Evolutionary conservation across 1,139 yeast genomes (phyloP), one percentile per base, ranked within the genome.

Genomic region (Blastobotrys malaysiensis): DNA sequence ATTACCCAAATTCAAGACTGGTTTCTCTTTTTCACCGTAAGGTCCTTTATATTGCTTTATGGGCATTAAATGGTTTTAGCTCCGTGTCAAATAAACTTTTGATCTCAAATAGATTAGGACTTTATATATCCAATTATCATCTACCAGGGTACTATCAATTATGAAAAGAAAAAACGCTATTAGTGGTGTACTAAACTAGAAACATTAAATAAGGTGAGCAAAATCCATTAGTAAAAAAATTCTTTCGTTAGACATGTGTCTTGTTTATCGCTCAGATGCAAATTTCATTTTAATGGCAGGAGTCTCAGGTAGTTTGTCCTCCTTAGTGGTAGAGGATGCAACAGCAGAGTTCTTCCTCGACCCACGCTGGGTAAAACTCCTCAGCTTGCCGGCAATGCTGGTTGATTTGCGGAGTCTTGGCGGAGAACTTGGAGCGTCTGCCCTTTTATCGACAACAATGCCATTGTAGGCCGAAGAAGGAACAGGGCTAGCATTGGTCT

Each of bases 251-350:
- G 39, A n/a, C 16, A 11, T 31, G 7, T 13, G 39, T 2, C 3
- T n/a, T n/a, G n/a, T 31, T 31, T 44, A 48, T 24, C 46, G 24
- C 50, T 59, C 62, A 14, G 59, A 49, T 26, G 59, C 62, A 48
- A 59, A 59, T 31, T 55, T 53, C 60, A 59, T 58, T 18, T 48
- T 52, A 18, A 59, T 59, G 21, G 54, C 19, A 1, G 62, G 62
- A 16, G 53, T 55, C 48, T 27, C 20, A 27, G 53, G 51, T 3
- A 20, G 11, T 44, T 43, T n/a, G 9, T 45, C 44, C 44, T 31
- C n/a, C 39, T 43, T 20, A 43, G 22, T 9, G 14, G 21, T n/a
- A 20, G 49, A 6, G 14, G 53, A 18, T 13, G 46, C 22, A 16
- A 27, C 36, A 19, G 16, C 19, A 2, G 49, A 18, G n/a, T 14